Evolutionary conservation across 2,329 filamentous ascomycete species (phyloP), one percentile per base, ranked within the genome.

Genomic region (Colletotrichum viniferum): DNA sequence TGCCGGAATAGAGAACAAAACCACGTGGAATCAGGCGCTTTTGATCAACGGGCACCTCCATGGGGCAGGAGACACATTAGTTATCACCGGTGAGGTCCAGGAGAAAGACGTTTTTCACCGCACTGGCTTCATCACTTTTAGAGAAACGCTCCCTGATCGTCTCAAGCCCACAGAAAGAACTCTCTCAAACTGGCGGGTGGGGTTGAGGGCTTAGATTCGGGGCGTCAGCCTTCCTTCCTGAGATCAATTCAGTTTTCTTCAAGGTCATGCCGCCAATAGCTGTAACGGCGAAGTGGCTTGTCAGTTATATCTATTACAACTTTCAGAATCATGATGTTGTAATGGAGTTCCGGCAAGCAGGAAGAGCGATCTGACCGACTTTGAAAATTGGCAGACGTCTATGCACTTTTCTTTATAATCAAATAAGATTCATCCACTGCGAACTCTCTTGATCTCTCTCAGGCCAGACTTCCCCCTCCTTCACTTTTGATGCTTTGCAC

Each of bases 131-230:
- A 52, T 52, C 5, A 52, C 43, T 0, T 52, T 52, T 0, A 52
- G 43, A 52, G 43, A 52, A 21, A 52, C 43, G 1, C 43, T 52
- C 18, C n/a, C 43, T 52, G 43, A 52, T 52, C 43, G 43, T 52
- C 43, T 52, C 43, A 52, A 52, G 6, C 43, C 43, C 10, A 52
- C 18, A 21, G n/a, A 52, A 21, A 0, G 12, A 21, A 52, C 43
- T 52, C 43, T 52, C 0, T 21, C 10, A 52, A 52, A 21, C 43
- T 52, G 43, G 43, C 43, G n/a, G 43, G 43, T 52, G 5, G 43
- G 43, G 0, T 52, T 13, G 43, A 52, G 43, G 5, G 10, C n/a
- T 0, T 0, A 52, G 3, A 7, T 0, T 13, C 1, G 43, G 0
- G 43, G n/a, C 43, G 6, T 4, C 43, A 52, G 43, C 18, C 38